These are phyloP conservation scores for Monilinia aucupariae DNA, from an alignment of 2,329 filamentous ascomycete species.

Conservation along the genomic window DNA sequence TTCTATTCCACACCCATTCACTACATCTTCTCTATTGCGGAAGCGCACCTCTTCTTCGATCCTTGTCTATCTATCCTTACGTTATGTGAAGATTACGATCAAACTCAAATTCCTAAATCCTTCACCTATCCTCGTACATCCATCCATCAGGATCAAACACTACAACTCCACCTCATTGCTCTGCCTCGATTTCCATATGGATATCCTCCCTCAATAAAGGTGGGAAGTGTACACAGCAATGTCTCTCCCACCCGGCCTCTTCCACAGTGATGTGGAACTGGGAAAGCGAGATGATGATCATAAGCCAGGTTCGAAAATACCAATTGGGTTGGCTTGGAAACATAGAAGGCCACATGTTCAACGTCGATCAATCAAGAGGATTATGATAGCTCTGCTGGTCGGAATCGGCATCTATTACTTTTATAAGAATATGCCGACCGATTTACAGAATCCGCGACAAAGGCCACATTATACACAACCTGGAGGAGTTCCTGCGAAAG, in stretches of 20 bases:
- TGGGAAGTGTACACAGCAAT: slow-evolving; percentile 33
- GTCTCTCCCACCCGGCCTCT: slow-evolving; percentile 39
- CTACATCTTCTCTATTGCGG: no score
- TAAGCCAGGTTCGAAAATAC: slow-evolving; percentile 36
- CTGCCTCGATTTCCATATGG: slow-evolving; percentile 23
- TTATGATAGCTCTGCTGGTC: slow-evolving; percentile 44
- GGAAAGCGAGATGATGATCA: slow-evolving; percentile 62
- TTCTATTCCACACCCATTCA: no score
- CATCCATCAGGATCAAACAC: no score
- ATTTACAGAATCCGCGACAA: slow-evolving; percentile 35
- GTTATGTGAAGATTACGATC: no score
- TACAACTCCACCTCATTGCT: neutral
- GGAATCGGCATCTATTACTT: slow-evolving; percentile 56
- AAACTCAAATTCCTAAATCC: no score
- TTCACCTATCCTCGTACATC: neutral
- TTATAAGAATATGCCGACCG: slow-evolving; percentile 56
- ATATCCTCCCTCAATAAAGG: slow-evolving; percentile 21
- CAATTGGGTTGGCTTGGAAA: slow-evolving; percentile 34
- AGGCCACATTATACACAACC: slow-evolving; percentile 37
- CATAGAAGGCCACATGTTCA: slow-evolving; percentile 44
- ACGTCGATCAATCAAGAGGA: slow-evolving; percentile 43
- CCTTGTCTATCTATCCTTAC: no score
- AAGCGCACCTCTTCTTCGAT: no score
- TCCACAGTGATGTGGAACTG: slow-evolving; percentile 54
- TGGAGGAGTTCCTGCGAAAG: neutral